These are phyloP conservation scores for Saccharomyces hybrid DNA, from an alignment of 1,139 yeast species.

Conservation along the genomic window DNA sequence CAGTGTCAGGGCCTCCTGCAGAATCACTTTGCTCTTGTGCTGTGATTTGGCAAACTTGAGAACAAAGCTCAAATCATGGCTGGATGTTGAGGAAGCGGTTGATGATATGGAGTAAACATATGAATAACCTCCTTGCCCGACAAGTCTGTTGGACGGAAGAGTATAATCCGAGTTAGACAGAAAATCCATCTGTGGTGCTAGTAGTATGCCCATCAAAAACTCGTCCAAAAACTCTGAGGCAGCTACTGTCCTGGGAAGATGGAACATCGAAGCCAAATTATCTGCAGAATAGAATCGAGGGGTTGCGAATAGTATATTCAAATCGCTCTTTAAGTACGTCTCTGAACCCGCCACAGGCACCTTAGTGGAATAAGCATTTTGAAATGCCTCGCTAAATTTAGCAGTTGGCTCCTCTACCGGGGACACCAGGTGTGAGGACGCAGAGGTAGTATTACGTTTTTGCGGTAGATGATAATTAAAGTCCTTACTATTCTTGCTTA, in stretches of 20 bases:
- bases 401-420: not conserved
- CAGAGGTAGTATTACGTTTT: not conserved
- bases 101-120: not conserved
- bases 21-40: slow-evolving; percentile 2
- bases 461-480: not conserved
- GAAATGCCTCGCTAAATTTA: not conserved
- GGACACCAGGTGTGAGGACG: not conserved
- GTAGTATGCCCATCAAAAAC: not conserved
- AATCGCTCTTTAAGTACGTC: not conserved
- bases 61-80: not conserved
- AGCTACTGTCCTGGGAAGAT: not conserved
- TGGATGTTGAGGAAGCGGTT: slow-evolving; percentile 1
- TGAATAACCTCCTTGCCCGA: not conserved
- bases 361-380: not conserved
- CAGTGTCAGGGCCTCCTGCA: slow-evolving; percentile 10
- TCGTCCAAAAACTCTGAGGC: not conserved
- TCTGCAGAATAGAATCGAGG: not conserved
- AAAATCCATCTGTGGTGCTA: not conserved
- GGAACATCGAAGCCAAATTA: not conserved
- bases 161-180: not conserved
- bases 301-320: not conserved
- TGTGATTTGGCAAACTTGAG: not conserved
- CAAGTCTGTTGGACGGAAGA: not conserved
- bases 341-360: not conserved
- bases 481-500: not conserved